Percentiles rank a stretch among this genome's conserved stretches.
phyloP scores from a whole-genome alignment of 108 stramenopile genomes.

The Fragilariopsis cylindrus region DNA sequence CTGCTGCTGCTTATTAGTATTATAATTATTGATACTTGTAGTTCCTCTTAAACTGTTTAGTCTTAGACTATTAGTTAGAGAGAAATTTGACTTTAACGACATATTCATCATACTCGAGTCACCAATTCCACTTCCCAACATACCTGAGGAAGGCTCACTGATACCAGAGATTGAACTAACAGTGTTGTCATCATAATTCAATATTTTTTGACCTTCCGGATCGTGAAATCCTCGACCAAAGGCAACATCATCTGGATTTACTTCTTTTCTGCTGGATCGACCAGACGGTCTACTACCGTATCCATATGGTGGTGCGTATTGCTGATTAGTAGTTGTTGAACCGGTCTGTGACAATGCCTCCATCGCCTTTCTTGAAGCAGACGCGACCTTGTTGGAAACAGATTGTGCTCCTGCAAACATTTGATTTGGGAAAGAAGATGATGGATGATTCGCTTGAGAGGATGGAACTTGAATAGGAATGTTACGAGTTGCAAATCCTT shows the following conservation, averaged over 20 bases:
- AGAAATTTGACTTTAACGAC: slow-evolving; percentile 14
- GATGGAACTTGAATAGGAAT: slow-evolving; percentile 18
- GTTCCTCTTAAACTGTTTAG: neutral
- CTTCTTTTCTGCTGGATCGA: neutral
- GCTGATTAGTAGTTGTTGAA: neutral
- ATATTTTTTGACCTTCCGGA: slow-evolving; percentile 8
- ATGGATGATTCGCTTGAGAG: neutral
- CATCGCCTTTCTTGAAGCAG: slow-evolving; percentile 24
- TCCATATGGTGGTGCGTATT: too few relatives aligned
- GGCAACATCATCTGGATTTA: slow-evolving; percentile 31
- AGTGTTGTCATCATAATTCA: slow-evolving; percentile 20
- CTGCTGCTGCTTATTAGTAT: neutral
- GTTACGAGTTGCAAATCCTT: slow-evolving; percentile 17
- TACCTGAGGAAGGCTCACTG: slow-evolving; percentile 29
- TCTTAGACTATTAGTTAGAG: neutral
- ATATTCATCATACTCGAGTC: slow-evolving; percentile 13
- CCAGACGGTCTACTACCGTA: too few relatives aligned
- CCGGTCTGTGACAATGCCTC: slow-evolving; percentile 21
- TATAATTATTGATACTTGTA: neutral
- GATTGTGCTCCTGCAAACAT: slow-evolving; percentile 1
- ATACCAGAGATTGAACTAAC: slow-evolving; percentile 48
- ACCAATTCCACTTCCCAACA: slow-evolving; percentile 16
- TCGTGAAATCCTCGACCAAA: slow-evolving; percentile 46
- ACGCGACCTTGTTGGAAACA: neutral
- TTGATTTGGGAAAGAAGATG: slow-evolving; percentile 19